phyloP scores from a whole-genome alignment of 2,329 filamentous ascomycete species.

The Pestalotiopsis sp. region DNA sequence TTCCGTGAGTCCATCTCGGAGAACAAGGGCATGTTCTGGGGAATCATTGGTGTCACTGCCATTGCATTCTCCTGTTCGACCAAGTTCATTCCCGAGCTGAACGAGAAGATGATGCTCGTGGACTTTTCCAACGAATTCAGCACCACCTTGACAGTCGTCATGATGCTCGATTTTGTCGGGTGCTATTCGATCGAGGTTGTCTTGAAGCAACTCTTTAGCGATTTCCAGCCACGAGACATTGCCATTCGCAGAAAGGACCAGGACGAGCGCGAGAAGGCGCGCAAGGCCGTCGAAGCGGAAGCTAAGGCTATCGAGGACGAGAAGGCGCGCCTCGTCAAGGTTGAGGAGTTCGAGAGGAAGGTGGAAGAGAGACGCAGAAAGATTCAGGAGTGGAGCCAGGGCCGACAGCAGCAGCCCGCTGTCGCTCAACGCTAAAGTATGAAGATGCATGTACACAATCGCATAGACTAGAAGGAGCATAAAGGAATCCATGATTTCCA shows the following conservation, averaged over 20 bases:
- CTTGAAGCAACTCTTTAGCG: constrained; percentile 84
- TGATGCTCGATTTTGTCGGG: constrained; percentile 84
- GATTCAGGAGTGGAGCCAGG: constrained; percentile 49
- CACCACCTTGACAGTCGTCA: constrained; percentile 77
- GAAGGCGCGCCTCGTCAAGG: constrained; percentile 54
- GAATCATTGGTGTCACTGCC: constrained; percentile 84
- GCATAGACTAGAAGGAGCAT: constrained; percentile 7
- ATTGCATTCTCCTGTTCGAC: constrained; percentile 95
- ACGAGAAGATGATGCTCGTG: constrained; percentile 89
- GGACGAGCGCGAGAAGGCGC: constrained; percentile 71
- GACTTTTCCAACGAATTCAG: constrained; percentile 91
- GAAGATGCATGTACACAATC: background rate
- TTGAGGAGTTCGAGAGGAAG: constrained; percentile 62
- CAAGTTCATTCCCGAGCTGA: constrained; percentile 94
- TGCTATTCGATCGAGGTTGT: constrained; percentile 88
- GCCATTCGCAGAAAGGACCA: constrained; percentile 86
- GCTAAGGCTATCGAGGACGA: constrained; percentile 55
- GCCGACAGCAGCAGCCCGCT: constrained; percentile 18
- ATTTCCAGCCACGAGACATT: constrained; percentile 93
- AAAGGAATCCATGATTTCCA: background rate
- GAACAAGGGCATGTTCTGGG: constrained; percentile 98
- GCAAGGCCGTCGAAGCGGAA: constrained; percentile 62
- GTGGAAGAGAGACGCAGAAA: constrained; percentile 53
- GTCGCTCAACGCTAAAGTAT: background rate
- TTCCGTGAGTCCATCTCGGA: constrained; percentile 96